phyloP scores from a whole-genome alignment of 2,329 filamentous ascomycete species.

The Curvularia spicifera region DNA sequence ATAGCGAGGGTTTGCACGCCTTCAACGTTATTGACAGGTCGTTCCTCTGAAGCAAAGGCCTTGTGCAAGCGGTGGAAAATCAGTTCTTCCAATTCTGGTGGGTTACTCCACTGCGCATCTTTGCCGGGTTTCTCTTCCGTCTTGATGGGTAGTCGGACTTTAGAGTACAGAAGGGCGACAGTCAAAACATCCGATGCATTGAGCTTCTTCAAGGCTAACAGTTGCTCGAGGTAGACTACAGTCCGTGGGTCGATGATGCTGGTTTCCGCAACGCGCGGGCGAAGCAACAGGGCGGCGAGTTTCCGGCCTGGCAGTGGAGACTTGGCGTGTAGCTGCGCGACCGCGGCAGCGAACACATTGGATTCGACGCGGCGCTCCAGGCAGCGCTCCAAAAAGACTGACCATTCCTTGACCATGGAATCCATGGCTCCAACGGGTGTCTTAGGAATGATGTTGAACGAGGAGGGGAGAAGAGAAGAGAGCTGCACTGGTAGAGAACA shows the following conservation, averaged over 20 bases:
- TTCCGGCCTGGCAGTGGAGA: slow-evolving; percentile 46
- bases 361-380: slow-evolving; percentile 40
- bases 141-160: slow-evolving; percentile 38
- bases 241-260: slow-evolving; percentile 46
- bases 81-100: slow-evolving; percentile 48
- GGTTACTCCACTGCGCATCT: slow-evolving; percentile 40
- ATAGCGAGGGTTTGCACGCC: slow-evolving; percentile 39
- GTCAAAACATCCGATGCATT: slow-evolving; percentile 46
- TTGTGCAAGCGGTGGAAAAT: slow-evolving; percentile 48
- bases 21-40: slow-evolving; percentile 42
- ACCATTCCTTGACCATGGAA: slow-evolving; percentile 44
- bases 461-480: slow-evolving; percentile 9
- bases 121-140: slow-evolving; percentile 28
- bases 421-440: slow-evolving; percentile 40
- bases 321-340: slow-evolving; percentile 40
- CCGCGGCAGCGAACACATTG: slow-evolving; percentile 44
- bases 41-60: slow-evolving; percentile 43
- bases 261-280: slow-evolving; percentile 35
- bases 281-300: slow-evolving; percentile 45
- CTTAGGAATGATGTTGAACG: slow-evolving; percentile 3
- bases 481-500: slow-evolving; percentile 11
- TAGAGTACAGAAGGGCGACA: slow-evolving; percentile 44
- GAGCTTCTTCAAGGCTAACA: slow-evolving; percentile 42
- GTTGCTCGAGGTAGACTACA: slow-evolving; percentile 44
- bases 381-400: slow-evolving; percentile 44